These are phyloP conservation scores for Paulownia fortunei DNA, from an alignment of 257 asterid genomes.

Conservation along the genomic window DNA sequence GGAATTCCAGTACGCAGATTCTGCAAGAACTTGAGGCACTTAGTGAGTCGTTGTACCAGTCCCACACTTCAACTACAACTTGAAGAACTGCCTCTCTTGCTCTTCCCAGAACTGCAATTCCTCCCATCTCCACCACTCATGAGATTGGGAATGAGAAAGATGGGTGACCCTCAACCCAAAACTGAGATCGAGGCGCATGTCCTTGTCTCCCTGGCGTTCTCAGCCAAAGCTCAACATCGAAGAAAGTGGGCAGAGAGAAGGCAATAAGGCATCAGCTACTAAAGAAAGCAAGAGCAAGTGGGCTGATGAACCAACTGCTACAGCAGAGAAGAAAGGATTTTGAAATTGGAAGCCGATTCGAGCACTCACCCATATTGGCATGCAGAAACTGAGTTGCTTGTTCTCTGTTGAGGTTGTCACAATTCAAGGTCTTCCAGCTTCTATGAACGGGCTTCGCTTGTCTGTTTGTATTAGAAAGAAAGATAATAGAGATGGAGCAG, in stretches of 20 bases:
- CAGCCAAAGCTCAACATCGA: constrained; percentile 46
- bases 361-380: constrained; percentile 71
- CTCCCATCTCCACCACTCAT: constrained; percentile 41
- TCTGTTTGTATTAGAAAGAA: constrained; percentile 82
- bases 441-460: constrained; percentile 92
- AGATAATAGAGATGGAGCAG: constrained; percentile 73
- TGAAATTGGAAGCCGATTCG: constrained; percentile 96
- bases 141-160: constrained; percentile 32
- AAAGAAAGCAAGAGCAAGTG: constrained; percentile 37
- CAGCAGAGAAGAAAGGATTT: constrained; percentile 66
- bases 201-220: constrained; percentile 83
- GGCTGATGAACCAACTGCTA: constrained; percentile 32
- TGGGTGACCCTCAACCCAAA: constrained; percentile 56
- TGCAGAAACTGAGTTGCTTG: constrained; percentile 89
- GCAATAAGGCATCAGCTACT: neutral
- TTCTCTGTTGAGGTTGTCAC: constrained; percentile 86
- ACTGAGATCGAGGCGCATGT: constrained; percentile 73
- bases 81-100: constrained; percentile 78
- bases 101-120: constrained; percentile 64
- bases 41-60: constrained; percentile 66
- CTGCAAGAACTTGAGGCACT: constrained; percentile 83
- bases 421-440: constrained; percentile 64
- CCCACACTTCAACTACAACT: constrained; percentile 46
- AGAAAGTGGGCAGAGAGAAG: constrained; percentile 23
- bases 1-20: constrained; percentile 67